A percentile compares a stretch with the other conserved stretches of the same genome.
phyloP scores from a whole-genome alignment of 768 basidiomycete species.

The Tephrocybe rancida region DNA sequence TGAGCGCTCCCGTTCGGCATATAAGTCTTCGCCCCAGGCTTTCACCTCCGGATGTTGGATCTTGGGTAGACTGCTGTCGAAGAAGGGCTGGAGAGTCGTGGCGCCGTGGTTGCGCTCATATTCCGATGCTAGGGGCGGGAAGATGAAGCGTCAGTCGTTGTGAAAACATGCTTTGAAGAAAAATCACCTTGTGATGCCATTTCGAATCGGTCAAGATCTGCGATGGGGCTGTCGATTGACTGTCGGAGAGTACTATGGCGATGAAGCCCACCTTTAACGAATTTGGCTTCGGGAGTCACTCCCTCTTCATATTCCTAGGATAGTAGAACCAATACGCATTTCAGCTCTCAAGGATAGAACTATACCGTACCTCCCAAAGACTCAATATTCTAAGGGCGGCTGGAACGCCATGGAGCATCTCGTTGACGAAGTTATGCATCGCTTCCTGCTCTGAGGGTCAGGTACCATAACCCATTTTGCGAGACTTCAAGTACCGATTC shows the following conservation, averaged over 20 bases:
- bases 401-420: slow-evolving; percentile 81
- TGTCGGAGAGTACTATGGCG: not conserved
- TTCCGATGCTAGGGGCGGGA: slow-evolving; percentile 55
- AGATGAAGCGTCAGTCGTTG: not conserved
- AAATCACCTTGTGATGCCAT: slow-evolving; percentile 84
- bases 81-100: slow-evolving; percentile 69
- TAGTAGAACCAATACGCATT: not conserved
- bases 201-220: slow-evolving; percentile 86
- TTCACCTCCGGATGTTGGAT: slow-evolving; percentile 74
- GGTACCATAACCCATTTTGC: not conserved
- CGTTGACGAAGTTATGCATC: slow-evolving; percentile 87
- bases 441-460: slow-evolving; percentile 60
- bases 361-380: slow-evolving; percentile 64
- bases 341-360: not conserved
- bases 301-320: slow-evolving; percentile 83
- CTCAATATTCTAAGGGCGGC: slow-evolving; percentile 67
- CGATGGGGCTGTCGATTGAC: not conserved
- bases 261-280: slow-evolving; percentile 71
- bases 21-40: slow-evolving; percentile 65
- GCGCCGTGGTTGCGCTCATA: slow-evolving; percentile 62
- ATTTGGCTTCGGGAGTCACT: slow-evolving; percentile 70
- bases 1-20: slow-evolving; percentile 44
- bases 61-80: slow-evolving; percentile 76
- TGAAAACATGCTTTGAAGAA: not conserved
- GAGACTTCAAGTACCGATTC: slow-evolving; percentile 53